Percentiles rank a stretch among this genome's conserved stretches.
Conservation (phyloP, 352 stramenopile species). For the Globisporangium irregulare region DNA sequence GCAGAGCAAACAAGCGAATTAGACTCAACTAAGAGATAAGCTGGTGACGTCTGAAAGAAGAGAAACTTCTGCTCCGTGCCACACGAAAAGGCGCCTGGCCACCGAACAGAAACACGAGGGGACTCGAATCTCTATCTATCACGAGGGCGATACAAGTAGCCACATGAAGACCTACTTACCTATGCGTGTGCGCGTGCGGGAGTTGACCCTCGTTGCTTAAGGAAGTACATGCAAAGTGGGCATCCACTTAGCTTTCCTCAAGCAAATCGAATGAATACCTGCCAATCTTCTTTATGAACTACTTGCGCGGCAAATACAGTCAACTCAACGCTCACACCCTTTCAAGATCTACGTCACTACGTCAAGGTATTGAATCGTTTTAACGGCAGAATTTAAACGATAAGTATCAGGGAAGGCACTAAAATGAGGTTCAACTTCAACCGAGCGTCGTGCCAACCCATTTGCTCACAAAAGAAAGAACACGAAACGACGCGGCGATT, state of each 20-base stretch:
- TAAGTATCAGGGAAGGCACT: neutral
- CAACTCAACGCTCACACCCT: neutral
- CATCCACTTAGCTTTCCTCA: neutral
- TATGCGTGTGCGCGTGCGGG: no score
- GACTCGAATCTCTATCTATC: neutral
- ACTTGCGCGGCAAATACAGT: no score
- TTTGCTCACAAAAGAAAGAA: neutral
- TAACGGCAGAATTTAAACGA: neutral
- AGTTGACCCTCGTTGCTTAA: no score
- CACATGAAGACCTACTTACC: neutral
- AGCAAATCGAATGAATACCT: no score
- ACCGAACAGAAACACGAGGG: neutral
- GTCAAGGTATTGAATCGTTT: neutral
- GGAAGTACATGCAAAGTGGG: neutral
- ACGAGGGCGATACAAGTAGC: neutral
- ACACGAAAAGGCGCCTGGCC: neutral
- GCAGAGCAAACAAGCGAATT: no score
- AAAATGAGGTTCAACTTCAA: neutral
- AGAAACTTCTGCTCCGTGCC: neutral
- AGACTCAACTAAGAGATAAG: no score
- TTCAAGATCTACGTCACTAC: neutral
- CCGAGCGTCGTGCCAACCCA: neutral
- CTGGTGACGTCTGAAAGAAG: neutral
- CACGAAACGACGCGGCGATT: constrained; percentile 12
- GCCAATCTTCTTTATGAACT: no score